phyloP scores from a whole-genome alignment of 345 rosid genomes.

The Syzygium aromaticum region DNA sequence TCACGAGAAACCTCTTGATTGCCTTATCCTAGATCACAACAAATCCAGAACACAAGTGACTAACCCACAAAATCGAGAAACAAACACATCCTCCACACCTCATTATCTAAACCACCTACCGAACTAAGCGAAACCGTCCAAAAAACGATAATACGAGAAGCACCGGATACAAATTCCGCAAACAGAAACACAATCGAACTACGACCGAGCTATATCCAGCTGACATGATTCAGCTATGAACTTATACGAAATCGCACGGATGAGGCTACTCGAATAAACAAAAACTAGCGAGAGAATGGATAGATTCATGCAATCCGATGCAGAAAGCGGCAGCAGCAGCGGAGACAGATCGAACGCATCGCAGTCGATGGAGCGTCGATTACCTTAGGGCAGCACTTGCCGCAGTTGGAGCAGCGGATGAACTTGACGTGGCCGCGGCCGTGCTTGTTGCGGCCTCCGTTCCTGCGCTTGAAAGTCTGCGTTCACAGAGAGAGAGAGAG shows the following conservation, averaged over 20 bases:
- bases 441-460: constrained; percentile 95
- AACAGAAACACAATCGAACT: background rate
- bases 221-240: background rate
- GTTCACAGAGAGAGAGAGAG: background rate
- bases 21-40: constrained; percentile 54
- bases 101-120: background rate
- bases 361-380: background rate
- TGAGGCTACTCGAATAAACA: background rate
- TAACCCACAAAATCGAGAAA: background rate
- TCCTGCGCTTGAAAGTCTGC: constrained; percentile 89
- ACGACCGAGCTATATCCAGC: background rate
- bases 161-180: background rate
- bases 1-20: constrained; percentile 75
- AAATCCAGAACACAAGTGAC: background rate
- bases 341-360: background rate
- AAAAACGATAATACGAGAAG: background rate
- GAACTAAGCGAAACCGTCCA: background rate
- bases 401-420: constrained; percentile 92
- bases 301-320: background rate
- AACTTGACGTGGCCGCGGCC: constrained; percentile 89
- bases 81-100: background rate
- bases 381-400: constrained; percentile 93
- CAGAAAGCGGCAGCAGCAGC: background rate
- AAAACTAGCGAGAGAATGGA: background rate
- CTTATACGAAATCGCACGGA: background rate